Base-by-base conservation (phyloP, 2,329 filamentous ascomycete genomes). In the Gnomoniopsis smithogilvyi region DNA sequence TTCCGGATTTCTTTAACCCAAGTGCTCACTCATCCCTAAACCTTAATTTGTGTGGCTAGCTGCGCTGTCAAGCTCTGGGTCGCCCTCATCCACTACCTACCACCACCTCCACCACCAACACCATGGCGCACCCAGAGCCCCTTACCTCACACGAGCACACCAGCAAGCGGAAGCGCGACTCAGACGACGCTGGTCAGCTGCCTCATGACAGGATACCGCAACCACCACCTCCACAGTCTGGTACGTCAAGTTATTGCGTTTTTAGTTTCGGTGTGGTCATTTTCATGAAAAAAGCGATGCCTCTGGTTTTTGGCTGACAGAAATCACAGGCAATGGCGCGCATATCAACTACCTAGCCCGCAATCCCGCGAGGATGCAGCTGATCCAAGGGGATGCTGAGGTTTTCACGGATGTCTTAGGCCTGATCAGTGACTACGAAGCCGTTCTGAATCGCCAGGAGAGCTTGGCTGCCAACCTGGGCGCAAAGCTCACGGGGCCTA, bases 391-490 rank as follows among this genome's bases (percentile, higher is more conserved):
- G 38, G 81, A 85, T 59, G 67, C 70, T 57, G 90, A 93, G 67
- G 88, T 84, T 12, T 89, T 96, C 67, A 82, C 85, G 14, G 87
- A 90, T 65, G 85, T 95, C 56, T 74, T 95, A 50, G 79, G 83
- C 45, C 80, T 93, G 62, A 84, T 96, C 60, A 82, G 83, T 68
- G 88, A 92, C 66, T 96, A 96, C 73, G 91, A 93, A 76, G 80
- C 87, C 64, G 90, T 95, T 17, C 78, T 96, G 54, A 90, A 91
- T 67, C 86, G 91, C 57, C 90, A 94, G 71, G 92, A 96, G 75
- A 94, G 90, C 72, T 85, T 96, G 67, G 92, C 92, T 50, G 88
- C 89, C 59, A 94, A 92, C 67, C 80, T 96, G 26, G 92, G 92
- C 66, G 92, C 91, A 57, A 90, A 91, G 65, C 87, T 93, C 19